phyloP scores from a whole-genome alignment of 192 early-diverging fungal species.

The Cetraspora pellucida region DNA sequence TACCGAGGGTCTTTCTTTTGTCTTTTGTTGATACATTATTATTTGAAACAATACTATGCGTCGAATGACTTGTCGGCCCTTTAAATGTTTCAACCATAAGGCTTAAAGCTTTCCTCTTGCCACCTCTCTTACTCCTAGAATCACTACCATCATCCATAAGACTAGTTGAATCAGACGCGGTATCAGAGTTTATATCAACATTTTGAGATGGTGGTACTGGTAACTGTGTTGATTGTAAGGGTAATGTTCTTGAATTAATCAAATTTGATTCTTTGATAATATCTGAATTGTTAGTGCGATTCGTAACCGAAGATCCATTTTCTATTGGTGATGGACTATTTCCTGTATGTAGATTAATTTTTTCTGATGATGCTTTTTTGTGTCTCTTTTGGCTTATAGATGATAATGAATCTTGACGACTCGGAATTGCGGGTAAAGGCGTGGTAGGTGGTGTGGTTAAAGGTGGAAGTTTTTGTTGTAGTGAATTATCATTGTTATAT shows the following conservation, averaged over 20 bases:
- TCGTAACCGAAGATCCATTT: neutral
- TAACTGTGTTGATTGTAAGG: neutral
- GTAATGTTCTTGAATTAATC: neutral
- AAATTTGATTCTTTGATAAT: neutral
- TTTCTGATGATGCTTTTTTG: conserved; percentile 21
- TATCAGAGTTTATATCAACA: conserved; percentile 20
- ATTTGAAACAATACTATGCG: conserved; percentile 4
- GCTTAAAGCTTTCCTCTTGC: conserved; percentile 31
- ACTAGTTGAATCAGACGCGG: conserved; percentile 19
- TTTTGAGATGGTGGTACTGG: neutral
- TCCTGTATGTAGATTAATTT: conserved; percentile 2
- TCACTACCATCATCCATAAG: conserved; percentile 14
- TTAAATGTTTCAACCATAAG: conserved; percentile 34
- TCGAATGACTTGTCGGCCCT: neutral
- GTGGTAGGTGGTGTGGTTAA: conserved; percentile 4
- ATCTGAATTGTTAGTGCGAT: neutral
- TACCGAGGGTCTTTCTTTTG: conserved; percentile 12
- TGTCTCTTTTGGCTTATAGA: conserved; percentile 16
- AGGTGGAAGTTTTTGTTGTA: neutral
- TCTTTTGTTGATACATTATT: conserved; percentile 18
- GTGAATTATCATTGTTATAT: neutral
- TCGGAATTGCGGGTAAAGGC: conserved; percentile 17
- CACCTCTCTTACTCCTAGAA: neutral
- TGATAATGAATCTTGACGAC: conserved; percentile 17
- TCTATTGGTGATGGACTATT: neutral